Evolutionary conservation across 2,329 filamentous ascomycete genomes (phyloP), one percentile per base, ranked within the genome.

Genomic region (Exophiala alcalophila): DNA sequence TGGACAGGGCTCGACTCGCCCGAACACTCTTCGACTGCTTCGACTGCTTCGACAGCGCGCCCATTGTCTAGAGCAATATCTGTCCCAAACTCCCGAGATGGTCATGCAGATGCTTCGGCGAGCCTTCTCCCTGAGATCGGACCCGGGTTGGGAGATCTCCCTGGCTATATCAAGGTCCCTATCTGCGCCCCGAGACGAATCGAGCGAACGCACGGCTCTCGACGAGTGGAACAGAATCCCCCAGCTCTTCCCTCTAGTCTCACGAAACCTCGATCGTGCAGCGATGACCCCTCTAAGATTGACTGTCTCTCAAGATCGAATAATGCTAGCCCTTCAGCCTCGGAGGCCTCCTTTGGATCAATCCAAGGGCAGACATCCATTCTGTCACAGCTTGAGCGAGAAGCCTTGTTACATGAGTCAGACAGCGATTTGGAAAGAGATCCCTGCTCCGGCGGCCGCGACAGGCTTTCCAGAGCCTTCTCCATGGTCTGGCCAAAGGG

Each of bases 141-240:
- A 23, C 7, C 41, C 8, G 45, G 45, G 16, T 27, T 45, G 12
- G 35, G 45, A 18, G 45, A 49, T 15, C 27, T 44, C 12, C 44
- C 38, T 8, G 39, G 32, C 12, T 47, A 46, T 25, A 37, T 14
- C 25, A 51, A 51, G 37, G 21, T 51, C n/a, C 48, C 48, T 24
- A 14, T 45, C 9, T 51, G 29, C 21, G 40, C 34, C 20, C 44
- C 48, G 8, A 40, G 34, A 37, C 25, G 44, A 14, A 34, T 50
- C 19, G 43, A 45, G 18, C 5, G 16, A 20, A n/a, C 33, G 12
- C 25, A 25, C 11, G 12, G 11, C 8, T 24, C 25, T 30, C 20
- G 23, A 29, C n/a, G n/a, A n/a, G n/a, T n/a, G n/a, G n/a, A n/a
- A n/a, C n/a, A n/a, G n/a, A n/a, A n/a, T n/a, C n/a, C n/a, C n/a